These are phyloP conservation scores for Erodium chrysanthum DNA, from an alignment of 441 rosid species.

Conservation along the genomic window DNA sequence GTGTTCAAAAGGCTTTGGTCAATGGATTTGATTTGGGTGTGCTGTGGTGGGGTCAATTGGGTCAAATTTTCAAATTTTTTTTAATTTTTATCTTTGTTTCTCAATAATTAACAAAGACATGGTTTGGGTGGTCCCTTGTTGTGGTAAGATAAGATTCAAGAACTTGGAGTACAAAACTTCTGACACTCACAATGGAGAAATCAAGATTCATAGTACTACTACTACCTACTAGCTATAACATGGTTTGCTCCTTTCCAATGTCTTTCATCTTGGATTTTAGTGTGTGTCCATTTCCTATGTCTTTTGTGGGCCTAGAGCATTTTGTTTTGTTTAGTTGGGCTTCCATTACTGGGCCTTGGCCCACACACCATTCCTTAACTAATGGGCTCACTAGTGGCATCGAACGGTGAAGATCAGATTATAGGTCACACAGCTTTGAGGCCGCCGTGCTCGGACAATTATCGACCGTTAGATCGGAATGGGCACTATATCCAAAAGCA, in stretches of 20 bases:
- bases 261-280: not conserved
- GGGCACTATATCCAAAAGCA: not conserved
- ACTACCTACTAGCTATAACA: not conserved
- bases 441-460: not conserved
- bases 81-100: too few relatives aligned
- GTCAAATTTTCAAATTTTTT: too few relatives aligned
- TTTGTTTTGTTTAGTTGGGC: slow-evolving; percentile 11
- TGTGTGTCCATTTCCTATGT: too few relatives aligned
- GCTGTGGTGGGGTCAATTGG: too few relatives aligned
- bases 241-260: not conserved
- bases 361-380: not conserved
- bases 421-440: too few relatives aligned
- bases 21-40: too few relatives aligned
- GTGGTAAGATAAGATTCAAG: too few relatives aligned
- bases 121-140: too few relatives aligned
- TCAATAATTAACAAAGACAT: too few relatives aligned
- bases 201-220: not conserved
- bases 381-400: not conserved
- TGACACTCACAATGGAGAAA: not conserved
- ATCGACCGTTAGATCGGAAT: not conserved
- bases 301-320: not conserved
- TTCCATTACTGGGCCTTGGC: not conserved
- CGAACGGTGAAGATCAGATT: not conserved
- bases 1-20: too few relatives aligned
- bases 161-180: not conserved